Conservation (phyloP, 768 basidiomycete genomes). For the Amanita fuliginea region DNA sequence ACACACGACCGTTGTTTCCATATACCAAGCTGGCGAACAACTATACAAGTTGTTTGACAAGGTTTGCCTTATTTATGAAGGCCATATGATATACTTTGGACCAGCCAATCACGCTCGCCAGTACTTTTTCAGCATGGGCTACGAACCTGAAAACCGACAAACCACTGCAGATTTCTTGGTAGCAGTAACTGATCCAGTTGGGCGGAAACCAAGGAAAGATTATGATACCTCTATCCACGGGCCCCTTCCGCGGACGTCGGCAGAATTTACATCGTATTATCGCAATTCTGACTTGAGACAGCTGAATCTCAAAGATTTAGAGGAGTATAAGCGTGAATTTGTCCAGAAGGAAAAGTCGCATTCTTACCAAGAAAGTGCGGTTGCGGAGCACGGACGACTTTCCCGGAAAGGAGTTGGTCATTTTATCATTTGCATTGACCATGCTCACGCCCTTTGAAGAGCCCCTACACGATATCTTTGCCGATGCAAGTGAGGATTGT, state of each 20-base stretch:
- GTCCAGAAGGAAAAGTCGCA: conserved; percentile 28
- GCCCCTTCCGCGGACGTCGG: conserved; percentile 31
- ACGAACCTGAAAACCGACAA: conserved; percentile 45
- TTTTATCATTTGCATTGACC: background rate
- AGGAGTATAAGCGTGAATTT: conserved; percentile 31
- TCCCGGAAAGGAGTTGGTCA: conserved; percentile 17
- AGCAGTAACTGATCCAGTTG: conserved; percentile 46
- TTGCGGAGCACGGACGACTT: conserved; percentile 40
- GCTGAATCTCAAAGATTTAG: conserved; percentile 27
- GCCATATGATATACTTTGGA: conserved; percentile 70
- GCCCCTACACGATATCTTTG: conserved; percentile 27
- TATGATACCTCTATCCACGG: conserved; percentile 15
- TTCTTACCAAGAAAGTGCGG: conserved; percentile 34
- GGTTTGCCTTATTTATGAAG: conserved; percentile 67
- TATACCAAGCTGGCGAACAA: conserved; percentile 76
- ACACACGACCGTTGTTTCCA: conserved; percentile 58
- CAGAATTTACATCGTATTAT: conserved; percentile 34
- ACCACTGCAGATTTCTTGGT: conserved; percentile 60
- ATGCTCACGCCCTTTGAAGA: conserved; percentile 11
- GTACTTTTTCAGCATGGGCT: conserved; percentile 69
- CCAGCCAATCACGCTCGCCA: conserved; percentile 49
- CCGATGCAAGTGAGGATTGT: conserved; percentile 32
- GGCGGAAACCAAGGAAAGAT: conserved; percentile 27
- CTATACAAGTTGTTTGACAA: conserved; percentile 59
- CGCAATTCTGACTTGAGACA: conserved; percentile 14